phyloP scores from a whole-genome alignment of 2,329 filamentous ascomycete genomes.

The Monosporascus sp. region DNA sequence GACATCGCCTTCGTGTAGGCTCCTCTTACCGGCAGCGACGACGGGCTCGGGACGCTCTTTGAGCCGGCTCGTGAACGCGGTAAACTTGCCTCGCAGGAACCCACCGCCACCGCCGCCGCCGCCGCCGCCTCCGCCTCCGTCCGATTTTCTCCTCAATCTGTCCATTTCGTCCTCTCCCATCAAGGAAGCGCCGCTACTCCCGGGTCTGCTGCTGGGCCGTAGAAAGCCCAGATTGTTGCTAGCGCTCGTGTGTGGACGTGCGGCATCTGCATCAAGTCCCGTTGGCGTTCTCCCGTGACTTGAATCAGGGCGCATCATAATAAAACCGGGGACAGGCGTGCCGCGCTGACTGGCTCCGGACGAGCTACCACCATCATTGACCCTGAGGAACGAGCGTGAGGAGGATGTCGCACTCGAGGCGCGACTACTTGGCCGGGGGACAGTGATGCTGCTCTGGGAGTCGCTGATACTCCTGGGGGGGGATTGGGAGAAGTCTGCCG shows the following conservation, averaged over 20 bases:
- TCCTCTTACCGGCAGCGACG: neutral
- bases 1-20: neutral
- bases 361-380: constrained; percentile 13
- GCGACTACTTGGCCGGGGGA: constrained; percentile 40
- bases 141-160: constrained; percentile 19
- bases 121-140: neutral
- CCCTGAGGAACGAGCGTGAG: constrained; percentile 29
- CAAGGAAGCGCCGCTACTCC: constrained; percentile 8
- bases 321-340: constrained; percentile 21
- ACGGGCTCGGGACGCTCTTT: constrained; percentile 14
- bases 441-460: constrained; percentile 42
- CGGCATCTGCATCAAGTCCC: constrained; percentile 20
- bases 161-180: constrained; percentile 1
- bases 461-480: constrained; percentile 49
- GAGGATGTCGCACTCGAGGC: constrained; percentile 45
- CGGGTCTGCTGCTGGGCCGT: neutral
- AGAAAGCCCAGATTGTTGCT: constrained; percentile 14
- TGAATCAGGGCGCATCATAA: constrained; percentile 27
- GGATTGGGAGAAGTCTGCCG: constrained; percentile 54
- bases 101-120: constrained; percentile 21
- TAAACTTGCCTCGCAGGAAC: constrained; percentile 32
- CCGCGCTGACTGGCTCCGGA: constrained; percentile 14
- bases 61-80: constrained; percentile 21
- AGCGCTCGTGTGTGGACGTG: constrained; percentile 22
- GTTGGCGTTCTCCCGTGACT: constrained; percentile 15